These are phyloP conservation scores for Trichoderma sp. DNA, from an alignment of 2,329 filamentous ascomycete genomes.

Conservation along the genomic window DNA sequence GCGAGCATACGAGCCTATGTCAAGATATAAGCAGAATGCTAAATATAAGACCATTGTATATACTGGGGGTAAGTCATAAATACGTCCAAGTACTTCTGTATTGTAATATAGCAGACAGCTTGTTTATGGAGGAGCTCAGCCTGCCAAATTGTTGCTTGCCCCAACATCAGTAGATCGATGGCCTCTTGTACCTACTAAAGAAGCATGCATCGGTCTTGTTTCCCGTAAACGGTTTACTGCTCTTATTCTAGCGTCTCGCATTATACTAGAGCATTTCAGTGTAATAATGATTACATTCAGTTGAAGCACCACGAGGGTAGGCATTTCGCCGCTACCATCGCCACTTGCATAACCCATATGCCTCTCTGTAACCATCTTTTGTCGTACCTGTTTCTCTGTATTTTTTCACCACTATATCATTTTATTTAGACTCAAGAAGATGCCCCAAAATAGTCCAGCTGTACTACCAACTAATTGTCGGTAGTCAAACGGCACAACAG, in stretches of 20 bases:
- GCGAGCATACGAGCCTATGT: background rate
- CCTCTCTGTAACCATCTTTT: background rate
- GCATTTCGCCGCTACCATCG: background rate
- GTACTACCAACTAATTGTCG: constrained; percentile 21
- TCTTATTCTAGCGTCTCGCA: background rate
- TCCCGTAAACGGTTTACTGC: background rate
- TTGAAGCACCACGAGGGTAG: no score
- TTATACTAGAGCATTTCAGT: background rate
- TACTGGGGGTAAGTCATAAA: no score
- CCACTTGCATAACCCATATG: background rate
- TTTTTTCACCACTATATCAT: constrained; percentile 4
- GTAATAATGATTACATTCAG: background rate
- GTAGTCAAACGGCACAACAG: constrained; percentile 26
- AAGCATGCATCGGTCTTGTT: constrained; percentile 13
- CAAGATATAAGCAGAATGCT: background rate
- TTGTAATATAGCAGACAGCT: background rate
- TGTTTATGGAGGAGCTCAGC: background rate
- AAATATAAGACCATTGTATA: background rate
- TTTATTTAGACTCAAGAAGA: constrained; percentile 22
- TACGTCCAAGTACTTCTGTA: background rate
- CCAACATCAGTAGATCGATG: background rate
- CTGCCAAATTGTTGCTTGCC: background rate
- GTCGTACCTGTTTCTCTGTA: background rate
- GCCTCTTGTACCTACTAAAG: background rate
- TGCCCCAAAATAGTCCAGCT: constrained; percentile 18